These are phyloP conservation scores for Geranomyces variabilis DNA, from an alignment of 192 early-diverging fungal species.

Conservation along the genomic window DNA sequence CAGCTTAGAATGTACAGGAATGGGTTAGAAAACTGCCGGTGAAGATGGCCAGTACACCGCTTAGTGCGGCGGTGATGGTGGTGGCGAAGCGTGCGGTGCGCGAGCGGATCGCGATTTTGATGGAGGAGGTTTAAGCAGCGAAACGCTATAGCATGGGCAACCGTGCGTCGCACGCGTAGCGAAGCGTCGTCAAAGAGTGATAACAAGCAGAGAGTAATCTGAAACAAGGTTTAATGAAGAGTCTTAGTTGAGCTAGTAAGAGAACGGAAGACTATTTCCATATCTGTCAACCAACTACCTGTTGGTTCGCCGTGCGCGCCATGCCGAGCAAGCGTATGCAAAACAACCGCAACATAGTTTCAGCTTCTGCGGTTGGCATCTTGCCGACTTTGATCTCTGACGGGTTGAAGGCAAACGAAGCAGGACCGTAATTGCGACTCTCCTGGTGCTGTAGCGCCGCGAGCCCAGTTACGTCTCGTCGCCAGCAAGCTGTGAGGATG, in stretches of 20 bases:
- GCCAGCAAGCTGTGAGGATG: slow-evolving; percentile 14
- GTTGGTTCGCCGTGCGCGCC: background rate
- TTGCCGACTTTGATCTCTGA: slow-evolving; percentile 10
- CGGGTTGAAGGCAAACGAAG: no score
- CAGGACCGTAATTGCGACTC: no score
- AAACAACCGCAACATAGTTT: slow-evolving; percentile 14
- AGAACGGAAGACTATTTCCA: no score
- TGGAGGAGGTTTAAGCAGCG: slow-evolving; percentile 9
- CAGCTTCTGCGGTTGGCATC: background rate
- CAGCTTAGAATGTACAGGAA: background rate
- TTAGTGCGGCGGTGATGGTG: background rate
- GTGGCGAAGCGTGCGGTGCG: background rate
- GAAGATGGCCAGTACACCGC: background rate
- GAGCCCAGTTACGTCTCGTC: background rate
- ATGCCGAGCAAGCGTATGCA: slow-evolving; percentile 11
- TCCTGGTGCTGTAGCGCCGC: no score
- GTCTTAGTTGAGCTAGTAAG: no score
- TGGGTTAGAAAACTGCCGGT: background rate
- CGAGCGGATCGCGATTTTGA: background rate
- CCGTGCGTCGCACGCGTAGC: slow-evolving; percentile 9
- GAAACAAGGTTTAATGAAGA: background rate
- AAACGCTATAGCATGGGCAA: slow-evolving; percentile 8
- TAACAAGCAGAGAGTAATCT: slow-evolving; percentile 17
- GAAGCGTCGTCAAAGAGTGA: slow-evolving; percentile 18
- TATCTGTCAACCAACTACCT: background rate